These are phyloP conservation scores for Podaxis mareebaensis DNA, from an alignment of 768 basidiomycete genomes.

Conservation along the genomic window DNA sequence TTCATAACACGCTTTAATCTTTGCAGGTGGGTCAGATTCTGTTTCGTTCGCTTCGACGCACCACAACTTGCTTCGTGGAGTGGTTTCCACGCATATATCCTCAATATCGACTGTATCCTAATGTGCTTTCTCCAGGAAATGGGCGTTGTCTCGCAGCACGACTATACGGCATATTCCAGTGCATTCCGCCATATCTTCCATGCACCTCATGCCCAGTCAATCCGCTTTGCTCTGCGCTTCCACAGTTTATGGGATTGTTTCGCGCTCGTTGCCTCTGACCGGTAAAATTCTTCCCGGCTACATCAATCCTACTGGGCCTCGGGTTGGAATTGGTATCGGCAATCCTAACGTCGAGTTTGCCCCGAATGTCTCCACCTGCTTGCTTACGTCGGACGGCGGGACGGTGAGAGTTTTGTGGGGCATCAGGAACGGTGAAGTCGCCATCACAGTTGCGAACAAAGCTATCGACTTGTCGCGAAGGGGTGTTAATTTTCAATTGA, in stretches of 20 bases:
- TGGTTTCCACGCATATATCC: background rate
- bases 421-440: slow-evolving; percentile 65
- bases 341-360: slow-evolving; percentile 78
- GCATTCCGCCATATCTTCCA: slow-evolving; percentile 52
- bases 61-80: background rate
- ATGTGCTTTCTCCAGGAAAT: slow-evolving; percentile 50
- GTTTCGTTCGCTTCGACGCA: background rate
- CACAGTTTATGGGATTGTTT: slow-evolving; percentile 66
- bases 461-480: slow-evolving; percentile 57
- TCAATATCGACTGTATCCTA: background rate
- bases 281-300: slow-evolving; percentile 72
- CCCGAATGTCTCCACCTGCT: slow-evolving; percentile 62
- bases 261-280: slow-evolving; percentile 69
- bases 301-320: slow-evolving; percentile 62
- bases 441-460: slow-evolving; percentile 54
- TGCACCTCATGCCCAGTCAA: slow-evolving; percentile 62
- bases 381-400: slow-evolving; percentile 59
- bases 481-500: slow-evolving; percentile 43
- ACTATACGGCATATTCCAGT: slow-evolving; percentile 67
- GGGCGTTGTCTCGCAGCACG: slow-evolving; percentile 62
- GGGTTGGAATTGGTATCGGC: slow-evolving; percentile 60
- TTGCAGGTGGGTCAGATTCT: slow-evolving; percentile 43
- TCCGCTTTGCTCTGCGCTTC: slow-evolving; percentile 63
- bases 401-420: slow-evolving; percentile 77
- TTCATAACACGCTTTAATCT: slow-evolving; percentile 59